These are phyloP conservation scores for Pythium periplocum DNA, from an alignment of 352 stramenopile species.

Conservation along the genomic window DNA sequence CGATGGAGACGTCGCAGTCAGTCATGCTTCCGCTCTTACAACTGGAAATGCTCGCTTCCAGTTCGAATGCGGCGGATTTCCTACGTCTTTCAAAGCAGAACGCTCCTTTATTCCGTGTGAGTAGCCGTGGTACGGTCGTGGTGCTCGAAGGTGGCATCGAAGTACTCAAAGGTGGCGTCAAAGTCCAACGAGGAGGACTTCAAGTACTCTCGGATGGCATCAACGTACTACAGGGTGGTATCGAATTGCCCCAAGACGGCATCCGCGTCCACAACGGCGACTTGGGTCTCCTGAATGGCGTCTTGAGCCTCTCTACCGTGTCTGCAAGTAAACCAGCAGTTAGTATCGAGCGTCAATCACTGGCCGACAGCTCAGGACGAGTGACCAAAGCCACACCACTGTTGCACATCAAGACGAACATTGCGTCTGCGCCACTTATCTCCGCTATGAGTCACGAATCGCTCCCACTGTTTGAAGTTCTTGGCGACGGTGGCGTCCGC, in stretches of 20 bases:
- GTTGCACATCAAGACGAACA: constrained; percentile 24
- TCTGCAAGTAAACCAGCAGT: not conserved
- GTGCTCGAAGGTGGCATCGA: constrained; percentile 56
- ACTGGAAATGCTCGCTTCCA: constrained; percentile 4
- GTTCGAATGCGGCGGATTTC: constrained; percentile 25
- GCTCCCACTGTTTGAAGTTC: constrained; percentile 46
- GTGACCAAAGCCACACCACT: not conserved
- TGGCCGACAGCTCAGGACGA: not conserved
- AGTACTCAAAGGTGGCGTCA: constrained; percentile 49
- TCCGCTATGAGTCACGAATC: not conserved
- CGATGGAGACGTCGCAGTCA: not conserved
- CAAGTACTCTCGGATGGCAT: constrained; percentile 57
- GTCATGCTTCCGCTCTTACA: constrained; percentile 4
- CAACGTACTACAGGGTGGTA: constrained; percentile 22
- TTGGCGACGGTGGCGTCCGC: constrained; percentile 37
- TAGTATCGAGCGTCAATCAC: not conserved
- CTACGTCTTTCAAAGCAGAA: constrained; percentile 34
- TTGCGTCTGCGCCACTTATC: constrained; percentile 2
- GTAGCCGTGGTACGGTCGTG: constrained; percentile 37
- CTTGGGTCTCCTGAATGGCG: constrained; percentile 8
- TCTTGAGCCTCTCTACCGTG: too few species aligned
- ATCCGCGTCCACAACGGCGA: constrained; percentile 37
- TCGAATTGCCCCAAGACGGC: constrained; percentile 11
- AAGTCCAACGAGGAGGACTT: constrained; percentile 47
- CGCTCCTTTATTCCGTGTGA: constrained; percentile 45